Evolutionary conservation across 306 rosid species (phyloP), one percentile per base, ranked within the genome.

Genomic region (Quercus gilva): DNA sequence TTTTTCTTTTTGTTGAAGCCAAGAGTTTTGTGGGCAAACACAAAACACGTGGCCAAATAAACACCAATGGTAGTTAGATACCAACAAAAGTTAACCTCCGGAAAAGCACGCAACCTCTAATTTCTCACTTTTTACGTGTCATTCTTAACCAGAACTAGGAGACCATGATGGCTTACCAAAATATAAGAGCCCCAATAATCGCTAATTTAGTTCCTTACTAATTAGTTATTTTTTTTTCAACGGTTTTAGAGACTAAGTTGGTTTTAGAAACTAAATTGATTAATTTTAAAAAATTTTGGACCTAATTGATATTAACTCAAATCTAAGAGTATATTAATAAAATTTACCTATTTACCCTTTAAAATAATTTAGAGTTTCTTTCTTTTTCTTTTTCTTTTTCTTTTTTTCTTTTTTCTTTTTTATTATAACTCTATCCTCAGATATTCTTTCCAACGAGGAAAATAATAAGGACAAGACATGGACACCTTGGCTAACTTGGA

Each of bases 291-390:
- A 41, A 41, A 2, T 2, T 2, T 41, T 41, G 0, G 1, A 0
- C 11, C 0, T 41, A 2, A 0, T 37, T 8, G 0, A 0, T 41
- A 41, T 41, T 7, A 2, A 0, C 0, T 0, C 0, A 41, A 41
- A 41, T 1, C 0, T 8, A 3, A 8, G 0, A 0, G 0, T 8
- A 41, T 41, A 0, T 2, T 8, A 2, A 2, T 41, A 0, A 0
- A 41, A 41, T 41, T 41, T 41, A 41, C 45, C 0, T 41, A 41
- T 8, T 41, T 41, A 8, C 11, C 45, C 11, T 8, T 41, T 41
- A 41, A 41, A 41, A 41, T 0, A 41, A 41, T 2, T 41, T 11
- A 41, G 45, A 7, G 11, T 41, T 41, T 8, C 11, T 37, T 37
- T 37, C 2, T 37, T 7, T 37, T 2, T 37, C 1, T 37, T 7